Base-by-base conservation (phyloP, 2,329 filamentous ascomycete genomes). In the Endocalyx cinctus region DNA sequence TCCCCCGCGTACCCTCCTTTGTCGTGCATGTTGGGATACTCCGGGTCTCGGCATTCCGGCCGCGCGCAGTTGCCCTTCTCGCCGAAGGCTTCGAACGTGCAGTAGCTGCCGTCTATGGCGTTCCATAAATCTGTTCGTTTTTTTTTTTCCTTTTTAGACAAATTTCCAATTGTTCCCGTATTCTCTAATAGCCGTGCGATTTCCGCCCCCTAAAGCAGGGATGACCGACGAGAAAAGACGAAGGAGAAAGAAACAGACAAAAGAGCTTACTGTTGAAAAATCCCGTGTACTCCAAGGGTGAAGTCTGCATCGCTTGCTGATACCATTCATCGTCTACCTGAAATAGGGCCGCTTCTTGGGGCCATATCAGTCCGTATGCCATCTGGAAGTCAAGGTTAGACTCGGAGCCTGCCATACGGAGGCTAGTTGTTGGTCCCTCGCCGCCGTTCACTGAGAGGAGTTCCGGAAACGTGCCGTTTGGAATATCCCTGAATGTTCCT, bases 31-130 rank as follows among this genome's bases (percentile, higher is more conserved):
- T 73, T 62, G 1, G 71, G 73, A 43, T 77, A 76, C 5, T 54
- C 53, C 0, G 72, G 69, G 41, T 77, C 73, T 6, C 70, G 55
- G 13, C 54, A 54, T 10, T 62, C 63, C 28, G 63, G 54, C 1
- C 46, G 42, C 32, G 26, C 27, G 44, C 53, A 61, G 39, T 75
- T 61, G 10, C 71, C 72, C 0, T 58, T 67, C 44, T 71, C 64
- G 29, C 65, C 66, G 37, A 59, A 72, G 2, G 68, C 69, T n/a
- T 57, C 57, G 41, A 65, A 69, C 7, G 61, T 64, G 57, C 74
- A 75, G 53, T 74, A 76, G 29, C 62, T 65, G 4, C 68, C 70
- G 42, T 74, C 70, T 25, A 74, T 59, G 18, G 70, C 70, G 35
- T 73, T 69, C 27, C 69, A 60, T 47, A 74, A 70, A 19, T 65